Evolutionary conservation across 345 rosid genomes (phyloP).

Genomic region (Anastatica hierochuntica): DNA sequence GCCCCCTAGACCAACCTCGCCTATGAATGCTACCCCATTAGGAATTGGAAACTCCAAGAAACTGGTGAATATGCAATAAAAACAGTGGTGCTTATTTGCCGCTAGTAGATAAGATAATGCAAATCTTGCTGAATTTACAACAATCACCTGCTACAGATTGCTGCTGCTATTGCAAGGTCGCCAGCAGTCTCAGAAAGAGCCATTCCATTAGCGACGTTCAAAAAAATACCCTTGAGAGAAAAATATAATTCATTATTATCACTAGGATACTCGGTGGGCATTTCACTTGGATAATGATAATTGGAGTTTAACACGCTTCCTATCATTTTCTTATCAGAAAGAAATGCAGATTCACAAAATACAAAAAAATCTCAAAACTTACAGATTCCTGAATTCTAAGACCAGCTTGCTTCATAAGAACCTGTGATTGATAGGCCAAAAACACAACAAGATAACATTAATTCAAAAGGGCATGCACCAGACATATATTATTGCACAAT

Average conservation of each 20-base stretch:
- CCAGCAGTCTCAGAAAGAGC: slow-evolving; percentile 77
- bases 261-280: no score
- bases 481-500: background rate
- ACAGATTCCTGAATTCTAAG: slow-evolving; percentile 81
- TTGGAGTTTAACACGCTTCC: background rate
- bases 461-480: background rate
- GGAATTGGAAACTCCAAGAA: slow-evolving; percentile 93
- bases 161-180: slow-evolving; percentile 91
- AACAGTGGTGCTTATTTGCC: background rate
- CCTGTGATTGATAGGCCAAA: slow-evolving; percentile 33
- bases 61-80: slow-evolving; percentile 31
- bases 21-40: slow-evolving; percentile 63
- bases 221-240: slow-evolving; percentile 43
- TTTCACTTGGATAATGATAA: no score
- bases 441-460: background rate
- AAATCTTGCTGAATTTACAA: background rate
- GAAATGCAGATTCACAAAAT: background rate
- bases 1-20: slow-evolving; percentile 82
- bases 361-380: slow-evolving; percentile 19
- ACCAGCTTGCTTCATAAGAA: slow-evolving; percentile 93
- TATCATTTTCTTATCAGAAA: background rate
- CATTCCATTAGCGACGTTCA: slow-evolving; percentile 80
- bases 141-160: slow-evolving; percentile 79
- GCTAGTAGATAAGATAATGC: background rate
- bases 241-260: background rate